Evolutionary conservation across 2,329 filamentous ascomycete genomes (phyloP).

Genomic region (Biscogniauxia mediterranea): DNA sequence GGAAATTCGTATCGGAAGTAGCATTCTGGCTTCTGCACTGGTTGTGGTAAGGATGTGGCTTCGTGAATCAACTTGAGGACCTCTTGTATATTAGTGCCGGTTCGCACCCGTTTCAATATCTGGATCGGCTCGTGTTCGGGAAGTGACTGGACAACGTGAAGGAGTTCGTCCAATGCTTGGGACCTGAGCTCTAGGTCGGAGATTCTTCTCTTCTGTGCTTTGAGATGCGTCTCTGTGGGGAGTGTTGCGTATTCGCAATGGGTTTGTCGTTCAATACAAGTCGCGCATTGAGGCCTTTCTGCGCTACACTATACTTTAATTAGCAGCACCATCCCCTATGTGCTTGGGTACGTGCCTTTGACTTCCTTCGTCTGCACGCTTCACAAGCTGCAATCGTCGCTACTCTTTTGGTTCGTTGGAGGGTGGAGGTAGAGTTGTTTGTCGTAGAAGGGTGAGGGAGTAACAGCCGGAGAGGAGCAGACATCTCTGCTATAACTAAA

Average conservation of each 20-base stretch:
- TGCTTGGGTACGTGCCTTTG: slow-evolving; percentile 5
- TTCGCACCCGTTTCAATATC: slow-evolving; percentile 21
- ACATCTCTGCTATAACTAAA: slow-evolving; percentile 16
- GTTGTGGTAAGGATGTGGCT: slow-evolving; percentile 23
- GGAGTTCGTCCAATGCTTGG: slow-evolving; percentile 21
- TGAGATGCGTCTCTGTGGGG: slow-evolving; percentile 25
- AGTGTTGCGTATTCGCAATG: slow-evolving; percentile 27
- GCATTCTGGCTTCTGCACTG: slow-evolving; percentile 18
- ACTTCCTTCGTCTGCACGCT: slow-evolving; percentile 21
- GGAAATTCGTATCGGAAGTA: slow-evolving; percentile 27
- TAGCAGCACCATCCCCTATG: not conserved
- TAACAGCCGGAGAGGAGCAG: slow-evolving; percentile 17
- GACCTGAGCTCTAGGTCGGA: slow-evolving; percentile 24
- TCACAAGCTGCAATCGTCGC: slow-evolving; percentile 20
- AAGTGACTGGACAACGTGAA: slow-evolving; percentile 20
- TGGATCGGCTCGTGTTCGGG: slow-evolving; percentile 17
- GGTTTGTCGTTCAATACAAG: slow-evolving; percentile 24
- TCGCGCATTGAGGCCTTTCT: slow-evolving; percentile 25
- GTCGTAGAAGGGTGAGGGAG: slow-evolving; percentile 18
- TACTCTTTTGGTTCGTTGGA: slow-evolving; percentile 15
- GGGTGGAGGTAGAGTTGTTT: slow-evolving; percentile 7
- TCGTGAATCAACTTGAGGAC: slow-evolving; percentile 23
- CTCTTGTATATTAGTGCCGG: slow-evolving; percentile 17
- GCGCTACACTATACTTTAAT: slow-evolving; percentile 21
- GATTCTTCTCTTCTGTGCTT: slow-evolving; percentile 24